Percentiles rank a stretch among this genome's conserved stretches.
Conservation (phyloP, 1,284 basidiomycete genomes). For the Trichosporon sp. region DNA sequence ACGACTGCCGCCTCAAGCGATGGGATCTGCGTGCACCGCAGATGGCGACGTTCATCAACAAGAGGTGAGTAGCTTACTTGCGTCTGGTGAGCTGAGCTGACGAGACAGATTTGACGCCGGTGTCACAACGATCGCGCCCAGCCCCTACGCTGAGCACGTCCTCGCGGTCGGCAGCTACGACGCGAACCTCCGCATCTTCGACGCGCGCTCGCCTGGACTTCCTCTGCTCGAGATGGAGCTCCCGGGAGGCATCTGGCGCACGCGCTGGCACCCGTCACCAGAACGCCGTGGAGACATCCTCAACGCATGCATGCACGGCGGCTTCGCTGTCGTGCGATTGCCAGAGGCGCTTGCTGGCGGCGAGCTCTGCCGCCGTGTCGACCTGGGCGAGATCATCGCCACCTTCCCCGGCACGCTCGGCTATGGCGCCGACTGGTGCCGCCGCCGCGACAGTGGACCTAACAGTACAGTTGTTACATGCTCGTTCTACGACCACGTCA, state of each 20-base stretch:
- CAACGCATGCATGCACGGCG: constrained; percentile 94
- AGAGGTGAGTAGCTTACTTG: constrained; percentile 54
- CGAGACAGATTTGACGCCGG: constrained; percentile 76
- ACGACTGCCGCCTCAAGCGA: constrained; percentile 80
- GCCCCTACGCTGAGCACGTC: constrained; percentile 71
- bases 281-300: constrained; percentile 63
- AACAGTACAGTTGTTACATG: constrained; percentile 72
- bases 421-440: constrained; percentile 94
- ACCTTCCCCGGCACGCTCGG: constrained; percentile 81
- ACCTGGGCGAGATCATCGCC: constrained; percentile 47
- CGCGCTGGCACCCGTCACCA: constrained; percentile 84
- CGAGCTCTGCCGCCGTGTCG: constrained; percentile 5
- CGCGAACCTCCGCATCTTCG: constrained; percentile 72
- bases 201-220: constrained; percentile 61
- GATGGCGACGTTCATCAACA: constrained; percentile 65
- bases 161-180: constrained; percentile 93
- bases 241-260: constrained; percentile 90
- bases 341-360: constrained; percentile 15
- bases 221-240: constrained; percentile 63
- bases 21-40: constrained; percentile 79
- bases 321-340: constrained; percentile 75
- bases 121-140: constrained; percentile 82
- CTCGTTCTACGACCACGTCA: constrained; percentile 89
- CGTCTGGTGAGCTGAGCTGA: background rate
- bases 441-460: constrained; percentile 42